phyloP scores from a whole-genome alignment of 2,329 filamentous ascomycete species.

The Rhinocladiella similis region DNA sequence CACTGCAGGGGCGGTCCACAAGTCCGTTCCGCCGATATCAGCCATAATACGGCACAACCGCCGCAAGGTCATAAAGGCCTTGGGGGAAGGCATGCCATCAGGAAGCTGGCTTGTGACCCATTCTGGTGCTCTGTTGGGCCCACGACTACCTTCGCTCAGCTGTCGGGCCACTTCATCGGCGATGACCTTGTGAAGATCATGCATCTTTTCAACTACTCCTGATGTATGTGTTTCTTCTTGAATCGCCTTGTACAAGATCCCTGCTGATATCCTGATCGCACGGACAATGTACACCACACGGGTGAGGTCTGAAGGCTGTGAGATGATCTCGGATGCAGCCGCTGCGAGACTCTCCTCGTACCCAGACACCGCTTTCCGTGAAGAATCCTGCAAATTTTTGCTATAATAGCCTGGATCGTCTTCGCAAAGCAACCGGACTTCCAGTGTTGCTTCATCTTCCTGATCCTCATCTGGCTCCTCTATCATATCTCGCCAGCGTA shows the following conservation, averaged over 20 bases:
- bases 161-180: constrained; percentile 16
- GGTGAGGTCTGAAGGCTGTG: neutral
- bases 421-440: constrained; percentile 17
- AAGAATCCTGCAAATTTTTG: constrained; percentile 5
- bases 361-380: constrained; percentile 5
- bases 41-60: constrained; percentile 25
- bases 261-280: constrained; percentile 16
- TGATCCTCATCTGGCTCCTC: constrained; percentile 31
- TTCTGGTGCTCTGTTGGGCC: neutral
- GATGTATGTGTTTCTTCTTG: constrained; percentile 9
- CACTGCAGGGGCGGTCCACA: constrained; percentile 25
- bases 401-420: constrained; percentile 19
- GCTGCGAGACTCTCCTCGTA: constrained; percentile 13
- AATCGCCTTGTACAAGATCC: constrained; percentile 16
- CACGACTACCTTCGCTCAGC: constrained; percentile 8
- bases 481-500: constrained; percentile 28
- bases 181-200: constrained; percentile 16
- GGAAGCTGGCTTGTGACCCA: constrained; percentile 6
- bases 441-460: constrained; percentile 22
- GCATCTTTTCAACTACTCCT: constrained; percentile 7
- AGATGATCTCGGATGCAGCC: constrained; percentile 1
- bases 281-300: constrained; percentile 14
- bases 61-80: constrained; percentile 22
- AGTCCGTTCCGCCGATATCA: constrained; percentile 26
- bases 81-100: constrained; percentile 27